Percentiles rank a stretch among this genome's conserved stretches.
Evolutionary conservation across 257 asterid species (phyloP).

Genomic region (Lantana camara): DNA sequence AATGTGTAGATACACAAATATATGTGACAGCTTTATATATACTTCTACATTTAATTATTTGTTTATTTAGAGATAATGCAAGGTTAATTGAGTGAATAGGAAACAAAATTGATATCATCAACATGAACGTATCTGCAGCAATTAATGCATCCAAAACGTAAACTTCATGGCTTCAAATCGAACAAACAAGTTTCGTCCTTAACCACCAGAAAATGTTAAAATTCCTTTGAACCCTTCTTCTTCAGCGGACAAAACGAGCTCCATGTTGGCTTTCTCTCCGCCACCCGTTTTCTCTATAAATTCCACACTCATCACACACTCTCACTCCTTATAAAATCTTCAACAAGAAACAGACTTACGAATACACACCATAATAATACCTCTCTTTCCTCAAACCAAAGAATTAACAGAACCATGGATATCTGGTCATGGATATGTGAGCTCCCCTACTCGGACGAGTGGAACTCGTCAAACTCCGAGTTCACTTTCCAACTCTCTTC

Average conservation of each 20-base stretch:
- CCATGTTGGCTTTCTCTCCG: constrained; percentile 48
- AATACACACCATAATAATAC: not conserved
- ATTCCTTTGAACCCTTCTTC: constrained; percentile 22
- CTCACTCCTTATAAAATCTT: constrained; percentile 8
- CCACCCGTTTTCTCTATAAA: constrained; percentile 60
- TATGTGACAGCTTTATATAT: too few species aligned
- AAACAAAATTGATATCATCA: constrained; percentile 15
- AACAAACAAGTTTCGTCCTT: constrained; percentile 32
- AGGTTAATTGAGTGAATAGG: constrained; percentile 27
- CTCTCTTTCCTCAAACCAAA: not conserved
- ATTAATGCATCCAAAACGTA: constrained; percentile 39
- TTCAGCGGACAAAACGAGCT: constrained; percentile 50
- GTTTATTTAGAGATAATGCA: constrained; percentile 3
- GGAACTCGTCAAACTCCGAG: constrained; percentile 34
- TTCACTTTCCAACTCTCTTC: constrained; percentile 53
- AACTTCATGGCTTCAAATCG: constrained; percentile 31
- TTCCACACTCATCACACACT: constrained; percentile 10
- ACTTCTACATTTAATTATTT: not conserved
- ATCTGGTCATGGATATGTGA: constrained; percentile 91
- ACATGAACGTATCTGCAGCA: constrained; percentile 23
- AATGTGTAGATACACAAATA: too few species aligned
- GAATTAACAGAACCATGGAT: constrained; percentile 55
- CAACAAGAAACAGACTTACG: not conserved
- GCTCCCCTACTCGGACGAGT: constrained; percentile 60
- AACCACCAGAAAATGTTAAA: constrained; percentile 21